Conservation (phyloP, 352 stramenopile species). For the Globisporangium barbulae region DNA sequence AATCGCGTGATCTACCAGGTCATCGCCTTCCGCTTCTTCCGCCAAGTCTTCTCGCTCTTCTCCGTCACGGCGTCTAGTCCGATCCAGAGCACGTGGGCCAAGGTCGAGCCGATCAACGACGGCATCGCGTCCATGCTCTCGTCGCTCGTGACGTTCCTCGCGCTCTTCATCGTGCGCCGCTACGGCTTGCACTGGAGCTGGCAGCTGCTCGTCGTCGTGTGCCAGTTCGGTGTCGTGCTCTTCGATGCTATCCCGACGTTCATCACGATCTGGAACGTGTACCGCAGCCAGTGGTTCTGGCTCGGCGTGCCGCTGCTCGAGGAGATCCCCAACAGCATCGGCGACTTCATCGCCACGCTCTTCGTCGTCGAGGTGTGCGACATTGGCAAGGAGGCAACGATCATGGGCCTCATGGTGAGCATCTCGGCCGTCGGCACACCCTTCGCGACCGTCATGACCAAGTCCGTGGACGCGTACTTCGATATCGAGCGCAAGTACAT, state of each 20-base stretch:
- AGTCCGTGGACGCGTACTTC: conserved; percentile 51
- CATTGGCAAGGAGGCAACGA: conserved; percentile 43
- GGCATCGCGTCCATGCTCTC: conserved; percentile 44
- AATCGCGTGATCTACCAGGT: conserved; percentile 53
- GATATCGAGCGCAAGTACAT: conserved; percentile 49
- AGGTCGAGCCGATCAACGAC: conserved; percentile 58
- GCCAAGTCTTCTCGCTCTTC: conserved; percentile 42
- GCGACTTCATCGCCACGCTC: conserved; percentile 40
- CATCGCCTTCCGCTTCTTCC: conserved; percentile 52
- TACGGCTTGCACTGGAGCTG: conserved; percentile 61
- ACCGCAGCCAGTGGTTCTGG: conserved; percentile 71
- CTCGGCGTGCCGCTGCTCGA: conserved; percentile 52
- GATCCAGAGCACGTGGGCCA: conserved; percentile 51
- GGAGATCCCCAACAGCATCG: conserved; percentile 43
- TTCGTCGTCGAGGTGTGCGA: conserved; percentile 55
- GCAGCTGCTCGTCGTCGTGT: conserved; percentile 36
- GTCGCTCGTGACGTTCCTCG: conserved; percentile 34
- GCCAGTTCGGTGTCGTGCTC: conserved; percentile 39
- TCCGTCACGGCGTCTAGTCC: conserved; percentile 41
- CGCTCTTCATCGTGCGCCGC: conserved; percentile 36
- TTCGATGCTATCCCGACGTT: conserved; percentile 48
- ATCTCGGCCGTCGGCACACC: conserved; percentile 42
- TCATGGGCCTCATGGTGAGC: conserved; percentile 44
- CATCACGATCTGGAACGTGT: conserved; percentile 65
- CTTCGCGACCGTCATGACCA: conserved; percentile 54